Percentiles rank a stretch among this genome's conserved stretches.
phyloP scores from a whole-genome alignment of 257 asterid genomes.

The Plantago ovata region DNA sequence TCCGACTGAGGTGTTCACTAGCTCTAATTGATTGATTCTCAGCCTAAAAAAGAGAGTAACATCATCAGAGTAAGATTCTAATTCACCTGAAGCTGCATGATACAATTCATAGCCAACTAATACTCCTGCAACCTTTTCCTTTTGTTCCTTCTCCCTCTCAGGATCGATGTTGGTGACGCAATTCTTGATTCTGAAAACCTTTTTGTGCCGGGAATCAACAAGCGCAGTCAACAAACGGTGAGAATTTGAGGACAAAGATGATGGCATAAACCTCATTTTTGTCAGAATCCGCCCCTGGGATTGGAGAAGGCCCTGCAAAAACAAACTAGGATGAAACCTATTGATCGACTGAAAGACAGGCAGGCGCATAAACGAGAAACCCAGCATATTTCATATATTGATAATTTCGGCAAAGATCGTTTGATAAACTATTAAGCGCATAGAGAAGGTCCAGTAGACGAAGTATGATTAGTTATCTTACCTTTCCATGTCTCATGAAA shows the following conservation, averaged over 20 bases:
- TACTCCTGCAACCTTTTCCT: constrained; percentile 75
- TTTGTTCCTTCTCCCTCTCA: constrained; percentile 97
- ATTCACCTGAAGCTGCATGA: constrained; percentile 15
- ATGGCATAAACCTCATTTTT: constrained; percentile 98
- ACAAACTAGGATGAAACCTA: constrained; percentile 12
- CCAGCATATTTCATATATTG: constrained; percentile 3
- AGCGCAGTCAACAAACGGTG: constrained; percentile 94
- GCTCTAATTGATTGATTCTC: constrained; percentile 83
- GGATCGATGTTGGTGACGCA: constrained; percentile 97
- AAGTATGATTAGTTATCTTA: constrained; percentile 19
- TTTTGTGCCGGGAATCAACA: constrained; percentile 96
- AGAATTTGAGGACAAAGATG: constrained; percentile 87
- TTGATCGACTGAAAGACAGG: constrained; percentile 10
- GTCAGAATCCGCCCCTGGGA: constrained; percentile 86
- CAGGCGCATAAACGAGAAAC: not conserved
- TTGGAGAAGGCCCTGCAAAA: constrained; percentile 85
- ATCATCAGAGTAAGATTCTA: constrained; percentile 7
- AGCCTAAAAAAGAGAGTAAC: constrained; percentile 51
- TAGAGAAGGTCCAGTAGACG: not conserved
- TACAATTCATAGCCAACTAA: constrained; percentile 7
- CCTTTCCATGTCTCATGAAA: constrained; percentile 92
- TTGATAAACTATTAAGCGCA: not conserved
- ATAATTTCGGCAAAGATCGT: not conserved
- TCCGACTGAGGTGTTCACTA: constrained; percentile 78
- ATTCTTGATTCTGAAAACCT: constrained; percentile 88